Conservation (phyloP, 257 asterid species). For the Penstemon newberryi region DNA sequence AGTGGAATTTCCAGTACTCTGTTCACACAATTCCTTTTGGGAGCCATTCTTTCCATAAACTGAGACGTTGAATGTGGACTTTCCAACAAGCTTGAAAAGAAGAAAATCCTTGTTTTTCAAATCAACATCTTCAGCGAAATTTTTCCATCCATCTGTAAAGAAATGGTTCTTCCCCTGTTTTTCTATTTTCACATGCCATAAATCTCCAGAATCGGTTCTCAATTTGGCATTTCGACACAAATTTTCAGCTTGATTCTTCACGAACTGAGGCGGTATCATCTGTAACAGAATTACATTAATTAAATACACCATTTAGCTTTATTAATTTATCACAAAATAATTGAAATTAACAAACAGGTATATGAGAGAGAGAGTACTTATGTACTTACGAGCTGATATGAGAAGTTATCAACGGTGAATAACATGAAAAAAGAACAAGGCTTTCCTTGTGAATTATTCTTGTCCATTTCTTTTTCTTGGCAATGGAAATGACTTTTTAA, state of each 20-base stretch:
- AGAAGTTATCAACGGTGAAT: constrained; percentile 3
- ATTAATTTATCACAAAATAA: background rate
- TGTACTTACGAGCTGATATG: constrained; percentile 21
- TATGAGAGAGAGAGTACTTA: too few species aligned
- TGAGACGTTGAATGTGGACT: constrained; percentile 21
- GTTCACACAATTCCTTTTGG: background rate
- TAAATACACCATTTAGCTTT: background rate
- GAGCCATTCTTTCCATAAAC: constrained; percentile 8
- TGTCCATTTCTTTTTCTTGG: background rate
- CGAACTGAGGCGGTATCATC: constrained; percentile 32
- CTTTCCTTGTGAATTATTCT: background rate
- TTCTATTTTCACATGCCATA: constrained; percentile 33
- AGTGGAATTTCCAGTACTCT: background rate
- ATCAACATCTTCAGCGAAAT: constrained; percentile 29
- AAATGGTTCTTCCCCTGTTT: constrained; percentile 3
- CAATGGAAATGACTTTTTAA: too few species aligned
- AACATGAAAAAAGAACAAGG: constrained; percentile 26
- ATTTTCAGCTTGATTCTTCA: background rate
- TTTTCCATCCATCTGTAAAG: constrained; percentile 36
- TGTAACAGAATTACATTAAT: constrained; percentile 5
- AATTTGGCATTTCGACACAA: constrained; percentile 24
- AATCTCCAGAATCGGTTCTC: constrained; percentile 18
- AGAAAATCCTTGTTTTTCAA: constrained; percentile 26
- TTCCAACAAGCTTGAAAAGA: constrained; percentile 25
- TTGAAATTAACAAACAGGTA: background rate